Conservation (phyloP, 352 stramenopile genomes). For the Pythium periplocum region DNA sequence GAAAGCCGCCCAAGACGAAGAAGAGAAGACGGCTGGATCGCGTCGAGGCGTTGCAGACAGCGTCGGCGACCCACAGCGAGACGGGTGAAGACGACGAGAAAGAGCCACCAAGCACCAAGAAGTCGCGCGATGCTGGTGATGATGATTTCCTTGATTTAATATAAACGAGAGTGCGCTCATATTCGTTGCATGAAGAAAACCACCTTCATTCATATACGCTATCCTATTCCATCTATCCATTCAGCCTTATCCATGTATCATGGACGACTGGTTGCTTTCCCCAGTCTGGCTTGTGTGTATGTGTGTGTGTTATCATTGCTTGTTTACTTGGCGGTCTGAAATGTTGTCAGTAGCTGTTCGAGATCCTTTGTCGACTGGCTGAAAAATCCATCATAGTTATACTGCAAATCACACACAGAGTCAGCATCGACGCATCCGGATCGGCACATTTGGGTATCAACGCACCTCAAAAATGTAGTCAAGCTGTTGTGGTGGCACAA, state of each 20-base stretch:
- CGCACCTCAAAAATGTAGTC: constrained; percentile 89
- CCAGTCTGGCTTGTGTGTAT: no score
- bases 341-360: constrained; percentile 51
- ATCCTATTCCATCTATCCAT: no score
- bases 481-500: constrained; percentile 67
- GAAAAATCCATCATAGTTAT: constrained; percentile 85
- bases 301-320: not conserved
- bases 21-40: constrained; percentile 15
- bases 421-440: not conserved
- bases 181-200: constrained; percentile 4
- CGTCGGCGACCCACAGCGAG: constrained; percentile 20
- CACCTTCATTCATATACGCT: no score
- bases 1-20: constrained; percentile 16
- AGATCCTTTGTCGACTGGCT: constrained; percentile 73
- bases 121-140: constrained; percentile 3
- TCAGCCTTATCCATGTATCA: no score
- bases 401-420: constrained; percentile 26
- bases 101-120: constrained; percentile 6
- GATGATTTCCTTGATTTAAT: constrained; percentile 1
- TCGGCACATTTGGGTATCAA: not conserved
- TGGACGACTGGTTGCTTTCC: no score
- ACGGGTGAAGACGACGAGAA: constrained; percentile 20
- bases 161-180: no score
- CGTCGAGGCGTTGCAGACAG: constrained; percentile 4
- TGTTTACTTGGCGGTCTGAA: constrained; percentile 29